Conservation (phyloP, 1,284 basidiomycete genomes). For the Phylloporus sp. region DNA sequence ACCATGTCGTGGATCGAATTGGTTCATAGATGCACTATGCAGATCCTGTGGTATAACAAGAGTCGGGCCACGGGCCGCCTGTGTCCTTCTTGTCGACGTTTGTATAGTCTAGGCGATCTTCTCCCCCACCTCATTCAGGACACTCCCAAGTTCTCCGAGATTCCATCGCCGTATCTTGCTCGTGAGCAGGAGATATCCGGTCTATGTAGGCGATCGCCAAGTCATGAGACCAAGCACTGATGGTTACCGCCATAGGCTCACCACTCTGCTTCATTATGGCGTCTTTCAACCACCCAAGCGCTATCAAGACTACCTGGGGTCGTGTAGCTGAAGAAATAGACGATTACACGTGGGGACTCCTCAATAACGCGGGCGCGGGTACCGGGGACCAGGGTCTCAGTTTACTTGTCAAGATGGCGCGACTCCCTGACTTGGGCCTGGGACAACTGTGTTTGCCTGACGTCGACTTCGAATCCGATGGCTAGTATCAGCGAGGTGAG, state of each 20-base stretch:
- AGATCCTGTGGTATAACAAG: slow-evolving; percentile 88
- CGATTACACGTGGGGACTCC: slow-evolving; percentile 61
- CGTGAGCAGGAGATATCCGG: slow-evolving; percentile 76
- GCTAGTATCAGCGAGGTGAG: slow-evolving; percentile 23
- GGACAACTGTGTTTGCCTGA: slow-evolving; percentile 65
- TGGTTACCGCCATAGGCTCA: slow-evolving; percentile 53
- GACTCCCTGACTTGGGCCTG: slow-evolving; percentile 74
- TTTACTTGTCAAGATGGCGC: slow-evolving; percentile 77
- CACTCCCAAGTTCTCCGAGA: slow-evolving; percentile 30
- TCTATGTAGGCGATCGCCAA: slow-evolving; percentile 54
- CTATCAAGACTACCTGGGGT: slow-evolving; percentile 73
- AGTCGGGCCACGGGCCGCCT: slow-evolving; percentile 67
- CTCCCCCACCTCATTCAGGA: slow-evolving; percentile 53
- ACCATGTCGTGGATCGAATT: slow-evolving; percentile 42
- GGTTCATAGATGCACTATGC: neutral
- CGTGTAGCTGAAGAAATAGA: slow-evolving; percentile 68
- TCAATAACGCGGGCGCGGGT: slow-evolving; percentile 50
- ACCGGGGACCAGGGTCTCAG: slow-evolving; percentile 55
- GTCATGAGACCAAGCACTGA: slow-evolving; percentile 6
- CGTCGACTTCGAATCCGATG: slow-evolving; percentile 27
- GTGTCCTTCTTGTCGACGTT: slow-evolving; percentile 74
- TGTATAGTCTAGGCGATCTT: slow-evolving; percentile 69
- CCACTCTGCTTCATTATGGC: slow-evolving; percentile 76
- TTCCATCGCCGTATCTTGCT: slow-evolving; percentile 47
- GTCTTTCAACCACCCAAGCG: slow-evolving; percentile 63